Percentiles rank a stretch among this genome's conserved stretches.
phyloP scores from a whole-genome alignment of 768 basidiomycete species.

The Pluteus cervinus region DNA sequence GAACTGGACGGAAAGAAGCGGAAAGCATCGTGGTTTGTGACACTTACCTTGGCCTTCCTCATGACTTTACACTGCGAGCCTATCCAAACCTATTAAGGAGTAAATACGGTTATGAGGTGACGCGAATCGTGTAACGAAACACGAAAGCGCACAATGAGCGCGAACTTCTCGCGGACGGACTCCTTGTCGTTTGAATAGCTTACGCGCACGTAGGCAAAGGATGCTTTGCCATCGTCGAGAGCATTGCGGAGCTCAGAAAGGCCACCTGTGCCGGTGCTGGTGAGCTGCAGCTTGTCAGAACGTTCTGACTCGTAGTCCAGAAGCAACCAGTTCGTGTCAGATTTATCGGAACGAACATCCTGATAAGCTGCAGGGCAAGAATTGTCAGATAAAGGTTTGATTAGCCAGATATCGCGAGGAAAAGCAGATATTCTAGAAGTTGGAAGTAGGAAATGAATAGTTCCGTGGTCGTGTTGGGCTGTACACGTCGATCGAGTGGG shows the following conservation, averaged over 20 bases:
- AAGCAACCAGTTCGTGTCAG: slow-evolving; percentile 85
- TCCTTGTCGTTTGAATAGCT: slow-evolving; percentile 85
- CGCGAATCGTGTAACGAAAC: slow-evolving; percentile 14
- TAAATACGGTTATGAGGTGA: slow-evolving; percentile 15
- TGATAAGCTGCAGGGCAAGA: slow-evolving; percentile 61
- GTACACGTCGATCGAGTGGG: no score
- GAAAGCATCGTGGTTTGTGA: slow-evolving; percentile 6
- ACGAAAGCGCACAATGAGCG: slow-evolving; percentile 49
- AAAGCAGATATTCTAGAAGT: background rate
- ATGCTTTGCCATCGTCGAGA: slow-evolving; percentile 70
- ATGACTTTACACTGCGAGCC: slow-evolving; percentile 80
- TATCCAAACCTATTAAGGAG: slow-evolving; percentile 59
- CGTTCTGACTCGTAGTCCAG: slow-evolving; percentile 84
- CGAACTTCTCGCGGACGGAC: slow-evolving; percentile 83
- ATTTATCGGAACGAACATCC: slow-evolving; percentile 81
- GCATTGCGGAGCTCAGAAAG: slow-evolving; percentile 69
- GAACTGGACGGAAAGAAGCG: slow-evolving; percentile 10
- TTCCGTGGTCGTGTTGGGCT: no score
- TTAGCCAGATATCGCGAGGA: slow-evolving; percentile 5
- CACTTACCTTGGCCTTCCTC: slow-evolving; percentile 82
- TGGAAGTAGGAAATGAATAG: no score
- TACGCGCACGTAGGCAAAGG: slow-evolving; percentile 80
- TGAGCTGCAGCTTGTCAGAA: slow-evolving; percentile 76
- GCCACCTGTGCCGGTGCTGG: slow-evolving; percentile 75
- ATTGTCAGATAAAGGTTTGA: slow-evolving; percentile 17